A percentile compares a stretch with the other conserved stretches of the same genome.
Evolutionary conservation across 2,329 filamentous ascomycete genomes (phyloP).

Genomic region (Colletotrichum paranaense): DNA sequence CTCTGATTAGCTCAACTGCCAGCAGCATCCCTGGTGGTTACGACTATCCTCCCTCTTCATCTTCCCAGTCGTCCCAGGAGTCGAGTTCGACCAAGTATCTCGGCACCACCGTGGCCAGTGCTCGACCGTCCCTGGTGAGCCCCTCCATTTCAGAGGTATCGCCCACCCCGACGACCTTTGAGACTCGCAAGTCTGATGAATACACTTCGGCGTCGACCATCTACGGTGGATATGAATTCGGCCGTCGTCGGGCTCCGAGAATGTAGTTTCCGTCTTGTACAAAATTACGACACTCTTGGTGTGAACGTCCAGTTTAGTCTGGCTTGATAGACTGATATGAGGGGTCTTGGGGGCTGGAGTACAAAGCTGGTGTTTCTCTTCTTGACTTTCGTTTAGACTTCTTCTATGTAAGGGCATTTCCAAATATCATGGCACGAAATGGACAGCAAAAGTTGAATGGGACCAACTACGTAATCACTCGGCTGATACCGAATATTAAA

Average conservation of each 20-base stretch:
- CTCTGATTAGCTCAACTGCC: background rate
- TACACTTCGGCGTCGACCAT: background rate
- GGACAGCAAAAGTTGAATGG: background rate
- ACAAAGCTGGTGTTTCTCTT: conserved; percentile 27
- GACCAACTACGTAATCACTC: background rate
- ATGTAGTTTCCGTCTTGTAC: background rate
- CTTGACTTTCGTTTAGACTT: conserved; percentile 30
- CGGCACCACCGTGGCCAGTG: conserved; percentile 12
- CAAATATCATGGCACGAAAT: background rate
- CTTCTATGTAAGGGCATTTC: background rate
- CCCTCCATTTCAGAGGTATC: background rate
- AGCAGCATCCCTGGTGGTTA: conserved; percentile 4
- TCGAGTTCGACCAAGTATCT: background rate
- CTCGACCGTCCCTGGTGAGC: conserved; percentile 16
- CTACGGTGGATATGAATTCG: conserved; percentile 13
- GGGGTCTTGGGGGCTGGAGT: background rate
- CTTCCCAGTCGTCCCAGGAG: background rate
- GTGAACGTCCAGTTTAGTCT: too few relatives aligned
- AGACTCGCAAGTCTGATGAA: conserved; percentile 15
- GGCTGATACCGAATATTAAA: background rate
- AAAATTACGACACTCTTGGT: background rate
- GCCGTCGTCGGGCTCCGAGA: background rate
- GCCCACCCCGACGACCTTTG: background rate
- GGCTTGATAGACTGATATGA: background rate
- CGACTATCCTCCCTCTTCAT: background rate